Conservation (phyloP, 805 yeast genomes). For the Candida broadrunensis region DNA sequence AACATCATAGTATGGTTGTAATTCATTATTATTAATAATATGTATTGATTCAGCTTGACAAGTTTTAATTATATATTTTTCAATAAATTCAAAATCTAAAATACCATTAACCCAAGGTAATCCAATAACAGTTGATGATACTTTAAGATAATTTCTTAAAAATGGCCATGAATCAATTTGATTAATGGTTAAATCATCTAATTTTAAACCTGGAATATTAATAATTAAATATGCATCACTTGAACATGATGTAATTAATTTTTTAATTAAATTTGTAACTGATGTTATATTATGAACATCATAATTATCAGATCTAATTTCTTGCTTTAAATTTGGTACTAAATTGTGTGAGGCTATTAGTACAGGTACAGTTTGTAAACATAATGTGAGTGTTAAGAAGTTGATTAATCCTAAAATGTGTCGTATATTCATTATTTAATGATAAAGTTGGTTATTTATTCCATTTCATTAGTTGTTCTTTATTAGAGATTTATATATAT, state of each 20-base stretch:
- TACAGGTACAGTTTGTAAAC: slow-evolving; percentile 26
- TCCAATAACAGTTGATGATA: slow-evolving; percentile 60
- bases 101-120: slow-evolving; percentile 49
- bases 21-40: slow-evolving; percentile 39
- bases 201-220: slow-evolving; percentile 37
- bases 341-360: slow-evolving; percentile 39
- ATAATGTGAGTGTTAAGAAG: neutral
- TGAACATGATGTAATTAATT: slow-evolving; percentile 35
- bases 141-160: slow-evolving; percentile 47
- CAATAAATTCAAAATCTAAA: slow-evolving; percentile 43
- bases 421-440: neutral
- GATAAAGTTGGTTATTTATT: too few relatives aligned
- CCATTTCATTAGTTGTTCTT: too few relatives aligned
- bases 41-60: slow-evolving; percentile 51
- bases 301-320: slow-evolving; percentile 15
- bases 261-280: slow-evolving; percentile 33
- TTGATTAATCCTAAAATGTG: neutral
- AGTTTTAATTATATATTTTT: slow-evolving; percentile 37
- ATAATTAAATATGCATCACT: slow-evolving; percentile 37
- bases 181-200: slow-evolving; percentile 21
- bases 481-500: too few relatives aligned
- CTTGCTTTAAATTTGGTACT: slow-evolving; percentile 26
- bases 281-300: slow-evolving; percentile 17
- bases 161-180: slow-evolving; percentile 43
- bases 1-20: slow-evolving; percentile 52